A percentile compares a stretch with the other conserved stretches of the same genome.
These are phyloP conservation scores for Aspergillus sp. DNA, from an alignment of 2,329 filamentous ascomycete genomes.

Conservation along the genomic window DNA sequence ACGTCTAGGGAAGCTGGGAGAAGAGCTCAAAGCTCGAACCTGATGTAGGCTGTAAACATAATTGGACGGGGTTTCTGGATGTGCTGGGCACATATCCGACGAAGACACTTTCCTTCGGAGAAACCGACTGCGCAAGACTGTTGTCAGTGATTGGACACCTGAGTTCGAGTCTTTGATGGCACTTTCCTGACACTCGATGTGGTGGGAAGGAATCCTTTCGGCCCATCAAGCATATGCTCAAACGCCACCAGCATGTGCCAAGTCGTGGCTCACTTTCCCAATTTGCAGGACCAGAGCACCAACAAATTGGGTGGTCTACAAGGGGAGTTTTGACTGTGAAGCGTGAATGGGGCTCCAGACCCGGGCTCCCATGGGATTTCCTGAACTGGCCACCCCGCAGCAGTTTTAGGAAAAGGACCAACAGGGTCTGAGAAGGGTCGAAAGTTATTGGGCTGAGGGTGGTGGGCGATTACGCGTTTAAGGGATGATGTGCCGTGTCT, in stretches of 20 bases:
- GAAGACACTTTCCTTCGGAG: not conserved
- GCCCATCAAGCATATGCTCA: not conserved
- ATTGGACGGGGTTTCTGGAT: not conserved
- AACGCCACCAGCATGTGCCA: slow-evolving; percentile 7
- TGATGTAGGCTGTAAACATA: not conserved
- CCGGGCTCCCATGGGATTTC: slow-evolving; percentile 14
- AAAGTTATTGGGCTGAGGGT: slow-evolving; percentile 12
- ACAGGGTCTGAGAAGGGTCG: not conserved
- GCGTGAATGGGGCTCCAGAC: not conserved
- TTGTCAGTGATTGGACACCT: not conserved
- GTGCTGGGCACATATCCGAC: not conserved
- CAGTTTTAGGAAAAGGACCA: slow-evolving; percentile 17
- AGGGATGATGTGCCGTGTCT: slow-evolving; percentile 25
- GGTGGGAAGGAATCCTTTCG: not conserved
- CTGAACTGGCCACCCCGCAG: slow-evolving; percentile 19
- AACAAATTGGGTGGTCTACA: not conserved
- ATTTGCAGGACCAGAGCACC: not conserved
- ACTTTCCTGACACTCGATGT: not conserved
- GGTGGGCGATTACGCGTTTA: slow-evolving; percentile 23
- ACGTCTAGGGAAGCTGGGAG: not conserved
- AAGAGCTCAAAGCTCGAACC: not conserved
- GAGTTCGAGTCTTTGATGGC: not conserved
- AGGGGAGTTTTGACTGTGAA: not conserved
- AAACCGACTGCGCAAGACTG: not conserved
- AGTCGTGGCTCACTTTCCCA: slow-evolving; percentile 6